Base-by-base conservation (phyloP, 257 asterid genomes). In the Thymus quinquecostatus region DNA sequence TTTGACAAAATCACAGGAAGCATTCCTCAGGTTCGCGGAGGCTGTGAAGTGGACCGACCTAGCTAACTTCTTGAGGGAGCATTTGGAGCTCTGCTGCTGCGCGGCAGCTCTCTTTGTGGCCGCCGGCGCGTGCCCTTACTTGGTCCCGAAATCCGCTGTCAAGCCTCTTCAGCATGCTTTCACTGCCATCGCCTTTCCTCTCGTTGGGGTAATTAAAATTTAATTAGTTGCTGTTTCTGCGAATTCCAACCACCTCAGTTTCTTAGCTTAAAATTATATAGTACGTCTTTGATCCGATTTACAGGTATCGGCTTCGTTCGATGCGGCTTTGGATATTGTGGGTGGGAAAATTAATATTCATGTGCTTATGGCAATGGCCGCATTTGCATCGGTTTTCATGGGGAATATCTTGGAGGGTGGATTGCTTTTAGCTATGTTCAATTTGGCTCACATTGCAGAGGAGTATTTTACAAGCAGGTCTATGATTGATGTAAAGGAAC, bases 341-440 rank as follows among this genome's bases (percentile, higher is more conserved):
- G 99, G 91, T 58, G 97, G 98, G 10, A 89, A 83, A 79, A 86
- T 95, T 50, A 95, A 92, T 76, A 95, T 95, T 74, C 99, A 95
- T 58, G 99, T 92, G 60, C 83, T 95, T 30, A 95, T 95, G 99
- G 99, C 99, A n/a, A 86, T 95, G 78, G 97, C 99, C 54, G 99
- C 92, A 69, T 95, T 95, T 76, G 99, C 99, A 2, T 92, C 99
- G 0, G 88, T 92, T 76, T 88, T 89, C 60, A 87, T 95, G 98
- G 98, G 99, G 69, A 95, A 95, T 47, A 70, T 85, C 49, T 82
- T 92, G 86, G 99, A 95, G 81, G 99, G 99, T 77, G 99, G 99
- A 66, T 77, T 95, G 88, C 98, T 95, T 79, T 82, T 95, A 21
- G 92, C 98, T 5, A 95, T 92, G 99, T 95, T 95, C 73, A 95